Conservation (phyloP, 164 flowering plant genomes). For the Vitis labrusca region DNA sequence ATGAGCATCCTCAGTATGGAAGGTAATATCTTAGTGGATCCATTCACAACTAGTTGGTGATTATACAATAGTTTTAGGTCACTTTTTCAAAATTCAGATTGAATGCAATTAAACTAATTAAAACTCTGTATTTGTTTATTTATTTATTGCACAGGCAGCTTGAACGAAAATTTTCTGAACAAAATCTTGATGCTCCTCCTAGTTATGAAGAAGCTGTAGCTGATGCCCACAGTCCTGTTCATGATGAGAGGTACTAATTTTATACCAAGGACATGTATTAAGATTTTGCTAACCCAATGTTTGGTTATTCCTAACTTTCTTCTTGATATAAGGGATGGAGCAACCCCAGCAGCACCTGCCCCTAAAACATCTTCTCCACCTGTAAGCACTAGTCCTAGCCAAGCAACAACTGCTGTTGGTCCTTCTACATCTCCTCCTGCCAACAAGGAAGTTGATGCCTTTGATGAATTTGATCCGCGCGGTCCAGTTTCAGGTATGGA, state of each 20-base stretch:
- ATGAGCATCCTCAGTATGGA: conserved; percentile 77
- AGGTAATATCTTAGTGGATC: conserved; percentile 43
- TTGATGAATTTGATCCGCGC: conserved; percentile 96
- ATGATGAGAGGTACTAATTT: conserved; percentile 64
- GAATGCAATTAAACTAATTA: background rate
- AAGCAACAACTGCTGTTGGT: conserved; percentile 24
- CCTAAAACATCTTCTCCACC: conserved; percentile 55
- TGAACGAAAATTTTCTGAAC: conserved; percentile 74
- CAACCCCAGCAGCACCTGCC: conserved; percentile 40
- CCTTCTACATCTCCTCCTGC: conserved; percentile 39
- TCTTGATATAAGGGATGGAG: conserved; percentile 54
- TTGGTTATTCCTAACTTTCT: conserved; percentile 12
- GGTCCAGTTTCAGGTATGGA: conserved; percentile 60
- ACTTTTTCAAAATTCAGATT: background rate
- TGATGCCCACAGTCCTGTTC: conserved; percentile 53
- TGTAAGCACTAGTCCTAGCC: conserved; percentile 33
- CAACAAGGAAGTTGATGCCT: conserved; percentile 39
- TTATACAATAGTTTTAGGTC: background rate
- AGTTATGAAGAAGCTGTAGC: conserved; percentile 84
- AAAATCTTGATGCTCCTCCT: conserved; percentile 80
- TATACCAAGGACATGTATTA: background rate
- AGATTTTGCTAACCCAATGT: background rate
- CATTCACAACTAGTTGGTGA: background rate
- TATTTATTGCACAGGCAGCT: conserved; percentile 32
- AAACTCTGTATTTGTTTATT: background rate